Evolutionary conservation across 306 rosid species (phyloP).

Genomic region (Dicorynia guianensis): DNA sequence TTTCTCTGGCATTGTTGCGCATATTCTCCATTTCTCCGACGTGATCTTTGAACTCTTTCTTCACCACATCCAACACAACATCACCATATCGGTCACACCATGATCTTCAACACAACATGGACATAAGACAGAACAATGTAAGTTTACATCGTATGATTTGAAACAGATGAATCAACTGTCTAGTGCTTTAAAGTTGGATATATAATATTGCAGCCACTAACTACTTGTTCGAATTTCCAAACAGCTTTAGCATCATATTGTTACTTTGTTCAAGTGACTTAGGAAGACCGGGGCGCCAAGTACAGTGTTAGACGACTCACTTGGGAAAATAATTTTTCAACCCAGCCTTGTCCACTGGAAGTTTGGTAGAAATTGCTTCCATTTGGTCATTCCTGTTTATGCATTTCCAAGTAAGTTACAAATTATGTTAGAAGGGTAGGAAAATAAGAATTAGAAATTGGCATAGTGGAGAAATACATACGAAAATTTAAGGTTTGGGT

Average conservation of each 20-base stretch:
- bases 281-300: too few species aligned
- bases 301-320: too few species aligned
- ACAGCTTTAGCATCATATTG: slow-evolving; percentile 1
- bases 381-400: slow-evolving; percentile 55
- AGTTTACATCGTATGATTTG: background rate
- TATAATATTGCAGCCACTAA: slow-evolving; percentile 4
- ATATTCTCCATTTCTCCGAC: slow-evolving; percentile 69
- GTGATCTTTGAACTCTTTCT: slow-evolving; percentile 71
- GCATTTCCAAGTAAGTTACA: slow-evolving; percentile 1
- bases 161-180: background rate
- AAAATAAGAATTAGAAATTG: background rate
- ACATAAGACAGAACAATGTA: background rate
- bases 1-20: slow-evolving; percentile 53
- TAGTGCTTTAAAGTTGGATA: background rate
- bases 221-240: background rate
- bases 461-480: slow-evolving; percentile 37
- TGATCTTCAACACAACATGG: slow-evolving; percentile 48
- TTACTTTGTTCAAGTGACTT: too few species aligned
- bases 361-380: slow-evolving; percentile 56
- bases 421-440: background rate
- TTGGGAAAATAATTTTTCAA: slow-evolving; percentile 58
- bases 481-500: slow-evolving; percentile 68
- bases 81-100: slow-evolving; percentile 70
- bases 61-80: slow-evolving; percentile 65
- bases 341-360: slow-evolving; percentile 59